phyloP scores from a whole-genome alignment of 1,139 yeast species.

The Pichia sp. region DNA sequence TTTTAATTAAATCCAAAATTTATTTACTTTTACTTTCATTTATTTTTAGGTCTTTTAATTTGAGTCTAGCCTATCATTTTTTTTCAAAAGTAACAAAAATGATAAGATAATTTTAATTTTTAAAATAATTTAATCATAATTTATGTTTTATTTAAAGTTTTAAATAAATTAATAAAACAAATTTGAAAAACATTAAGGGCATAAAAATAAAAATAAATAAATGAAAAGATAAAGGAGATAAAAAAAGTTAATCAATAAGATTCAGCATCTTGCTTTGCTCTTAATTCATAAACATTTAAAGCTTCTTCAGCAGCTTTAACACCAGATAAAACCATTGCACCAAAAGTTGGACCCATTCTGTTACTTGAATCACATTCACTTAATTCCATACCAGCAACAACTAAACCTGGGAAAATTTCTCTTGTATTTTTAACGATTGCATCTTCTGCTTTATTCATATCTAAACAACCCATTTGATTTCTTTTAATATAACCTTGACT shows the following conservation, averaged over 20 bases:
- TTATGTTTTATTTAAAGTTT: too few relatives aligned
- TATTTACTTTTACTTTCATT: too few relatives aligned
- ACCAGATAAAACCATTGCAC: constrained; percentile 66
- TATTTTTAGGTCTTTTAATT: too few relatives aligned
- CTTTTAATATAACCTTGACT: constrained; percentile 39
- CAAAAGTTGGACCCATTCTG: constrained; percentile 84
- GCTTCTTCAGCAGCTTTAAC: constrained; percentile 19
- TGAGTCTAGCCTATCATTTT: too few relatives aligned
- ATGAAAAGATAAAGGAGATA: background rate
- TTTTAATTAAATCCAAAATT: too few relatives aligned
- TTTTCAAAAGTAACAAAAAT: too few relatives aligned
- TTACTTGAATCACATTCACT: constrained; percentile 72
- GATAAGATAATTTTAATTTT: too few relatives aligned
- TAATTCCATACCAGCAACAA: constrained; percentile 77
- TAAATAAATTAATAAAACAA: too few relatives aligned
- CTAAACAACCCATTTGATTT: constrained; percentile 74
- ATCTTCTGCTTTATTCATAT: constrained; percentile 75
- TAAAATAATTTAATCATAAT: too few relatives aligned
- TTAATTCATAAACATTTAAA: constrained; percentile 43
- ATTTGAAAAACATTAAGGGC: too few relatives aligned
- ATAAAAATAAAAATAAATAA: background rate
- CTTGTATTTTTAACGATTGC: constrained; percentile 65
- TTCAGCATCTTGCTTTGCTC: constrained; percentile 36
- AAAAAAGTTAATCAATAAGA: background rate
- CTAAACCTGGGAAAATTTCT: constrained; percentile 64